These are phyloP conservation scores for Candida glaebosa DNA, from an alignment of 805 yeast genomes.

Conservation along the genomic window DNA sequence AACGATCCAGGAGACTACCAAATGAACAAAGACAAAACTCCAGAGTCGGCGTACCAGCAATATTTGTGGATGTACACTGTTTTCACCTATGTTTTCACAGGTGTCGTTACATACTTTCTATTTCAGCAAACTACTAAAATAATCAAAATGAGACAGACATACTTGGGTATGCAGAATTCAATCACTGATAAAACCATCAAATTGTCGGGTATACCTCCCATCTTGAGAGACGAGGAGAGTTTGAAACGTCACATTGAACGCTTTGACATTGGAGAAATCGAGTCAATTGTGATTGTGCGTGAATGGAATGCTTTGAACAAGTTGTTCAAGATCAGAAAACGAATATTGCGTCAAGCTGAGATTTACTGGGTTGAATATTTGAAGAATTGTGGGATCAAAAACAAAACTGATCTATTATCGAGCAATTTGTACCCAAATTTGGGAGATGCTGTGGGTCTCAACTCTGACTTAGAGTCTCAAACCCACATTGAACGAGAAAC, in stretches of 20 bases:
- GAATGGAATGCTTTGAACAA: slow-evolving; percentile 79
- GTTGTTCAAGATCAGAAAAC: slow-evolving; percentile 57
- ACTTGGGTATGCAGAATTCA: slow-evolving; percentile 82
- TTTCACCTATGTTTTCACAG: slow-evolving; percentile 84
- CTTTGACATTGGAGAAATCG: slow-evolving; percentile 76
- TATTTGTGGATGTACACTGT: slow-evolving; percentile 84
- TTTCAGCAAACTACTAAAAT: slow-evolving; percentile 70
- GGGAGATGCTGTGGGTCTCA: slow-evolving; percentile 26
- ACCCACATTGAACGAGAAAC: not conserved
- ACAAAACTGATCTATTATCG: slow-evolving; percentile 25
- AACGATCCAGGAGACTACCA: slow-evolving; percentile 17
- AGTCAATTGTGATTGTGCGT: slow-evolving; percentile 72
- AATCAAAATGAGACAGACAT: slow-evolving; percentile 72
- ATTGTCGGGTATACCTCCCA: slow-evolving; percentile 84
- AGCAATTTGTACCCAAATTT: slow-evolving; percentile 24
- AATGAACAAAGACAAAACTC: slow-evolving; percentile 4
- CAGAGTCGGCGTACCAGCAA: slow-evolving; percentile 40
- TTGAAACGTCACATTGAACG: slow-evolving; percentile 73
- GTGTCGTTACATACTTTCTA: slow-evolving; percentile 55
- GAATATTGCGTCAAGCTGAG: slow-evolving; percentile 58
- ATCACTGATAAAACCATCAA: slow-evolving; percentile 89
- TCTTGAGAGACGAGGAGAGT: slow-evolving; percentile 66
- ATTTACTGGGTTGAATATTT: slow-evolving; percentile 68
- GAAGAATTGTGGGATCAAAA: slow-evolving; percentile 29
- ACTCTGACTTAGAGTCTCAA: slow-evolving; percentile 6